These are phyloP conservation scores for Aspergillus intermedius DNA, from an alignment of 2,329 filamentous ascomycete species.

Conservation along the genomic window DNA sequence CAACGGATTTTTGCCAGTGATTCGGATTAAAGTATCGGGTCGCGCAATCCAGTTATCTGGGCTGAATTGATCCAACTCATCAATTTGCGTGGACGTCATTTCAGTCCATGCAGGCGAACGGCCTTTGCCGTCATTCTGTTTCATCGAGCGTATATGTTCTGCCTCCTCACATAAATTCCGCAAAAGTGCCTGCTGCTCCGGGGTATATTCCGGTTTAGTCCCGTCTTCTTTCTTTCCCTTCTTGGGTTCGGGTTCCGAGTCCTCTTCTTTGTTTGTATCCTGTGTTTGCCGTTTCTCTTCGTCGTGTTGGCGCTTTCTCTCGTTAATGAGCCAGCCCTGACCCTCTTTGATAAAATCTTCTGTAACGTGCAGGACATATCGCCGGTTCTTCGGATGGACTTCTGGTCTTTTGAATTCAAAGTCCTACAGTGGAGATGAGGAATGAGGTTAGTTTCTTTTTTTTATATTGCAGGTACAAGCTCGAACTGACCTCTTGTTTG, in stretches of 20 bases:
- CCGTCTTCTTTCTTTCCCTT: constrained; percentile 4
- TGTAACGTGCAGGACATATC: constrained; percentile 44
- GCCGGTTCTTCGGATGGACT: constrained; percentile 43
- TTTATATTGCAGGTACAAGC: neutral
- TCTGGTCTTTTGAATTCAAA: constrained; percentile 41
- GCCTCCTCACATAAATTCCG: constrained; percentile 40
- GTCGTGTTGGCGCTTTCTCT: constrained; percentile 30
- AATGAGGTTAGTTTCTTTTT: neutral
- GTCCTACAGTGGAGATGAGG: constrained; percentile 23
- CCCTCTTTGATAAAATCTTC: constrained; percentile 46
- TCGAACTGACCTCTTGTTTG: constrained; percentile 17
- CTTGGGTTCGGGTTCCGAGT: constrained; percentile 9
- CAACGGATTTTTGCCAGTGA: constrained; percentile 49
- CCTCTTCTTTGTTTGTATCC: constrained; percentile 9
- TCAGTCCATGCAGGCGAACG: constrained; percentile 28
- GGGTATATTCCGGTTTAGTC: constrained; percentile 29
- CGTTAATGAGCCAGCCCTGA: constrained; percentile 46
- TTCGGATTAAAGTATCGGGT: constrained; percentile 40
- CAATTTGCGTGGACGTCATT: constrained; percentile 37
- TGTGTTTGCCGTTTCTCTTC: constrained; percentile 11
- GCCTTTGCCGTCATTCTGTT: constrained; percentile 42
- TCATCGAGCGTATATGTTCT: constrained; percentile 31
- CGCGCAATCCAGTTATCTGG: constrained; percentile 52
- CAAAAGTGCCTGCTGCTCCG: constrained; percentile 42
- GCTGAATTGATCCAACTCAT: constrained; percentile 47